These are phyloP conservation scores for Eutrema yunnanense DNA, from an alignment of 345 rosid species.

Conservation along the genomic window DNA sequence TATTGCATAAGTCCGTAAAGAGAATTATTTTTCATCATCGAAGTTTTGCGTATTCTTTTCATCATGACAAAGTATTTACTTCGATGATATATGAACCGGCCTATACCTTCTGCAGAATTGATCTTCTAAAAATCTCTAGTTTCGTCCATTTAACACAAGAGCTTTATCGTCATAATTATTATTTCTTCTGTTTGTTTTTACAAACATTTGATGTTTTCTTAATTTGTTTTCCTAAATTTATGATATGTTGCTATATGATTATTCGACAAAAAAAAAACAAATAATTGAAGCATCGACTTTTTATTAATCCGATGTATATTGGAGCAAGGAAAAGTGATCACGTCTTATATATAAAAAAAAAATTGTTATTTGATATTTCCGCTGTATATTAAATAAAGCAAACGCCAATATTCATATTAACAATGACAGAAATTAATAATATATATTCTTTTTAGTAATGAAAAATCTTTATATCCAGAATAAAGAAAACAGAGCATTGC, in stretches of 20 bases:
- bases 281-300: not conserved
- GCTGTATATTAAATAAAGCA: not conserved
- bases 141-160: not conserved
- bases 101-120: not conserved
- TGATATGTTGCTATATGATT: not conserved
- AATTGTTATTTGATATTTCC: not conserved
- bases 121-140: not conserved
- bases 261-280: not conserved
- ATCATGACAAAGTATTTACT: too few species aligned
- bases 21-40: too few species aligned
- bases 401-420: slow-evolving; percentile 1
- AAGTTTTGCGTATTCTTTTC: too few species aligned
- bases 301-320: too few species aligned
- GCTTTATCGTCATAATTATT: too few species aligned
- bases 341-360: not conserved
- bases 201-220: not conserved
- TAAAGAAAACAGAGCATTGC: slow-evolving; percentile 16
- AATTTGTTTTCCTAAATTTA: not conserved
- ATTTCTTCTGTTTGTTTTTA: too few species aligned
- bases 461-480: not conserved
- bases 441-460: not conserved
- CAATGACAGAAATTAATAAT: not conserved
- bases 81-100: not conserved
- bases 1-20: not conserved
- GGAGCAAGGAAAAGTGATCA: not conserved